Base-by-base conservation (phyloP, 2,329 filamentous ascomycete genomes). In the Claviceps sp. region DNA sequence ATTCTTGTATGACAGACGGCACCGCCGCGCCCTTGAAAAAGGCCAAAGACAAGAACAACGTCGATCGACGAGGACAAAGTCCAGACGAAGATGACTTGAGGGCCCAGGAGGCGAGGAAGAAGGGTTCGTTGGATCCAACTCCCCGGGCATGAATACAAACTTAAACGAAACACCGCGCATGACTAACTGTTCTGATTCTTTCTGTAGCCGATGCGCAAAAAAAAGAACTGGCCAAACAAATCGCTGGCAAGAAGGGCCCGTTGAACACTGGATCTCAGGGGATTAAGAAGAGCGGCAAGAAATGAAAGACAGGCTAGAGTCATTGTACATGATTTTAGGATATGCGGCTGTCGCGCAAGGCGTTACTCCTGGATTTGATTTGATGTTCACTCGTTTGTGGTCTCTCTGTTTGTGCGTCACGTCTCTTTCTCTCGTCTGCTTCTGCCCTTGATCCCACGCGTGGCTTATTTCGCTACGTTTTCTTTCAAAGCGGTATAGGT, bases 201-300 rank as follows among this genome's bases (percentile, higher is more conserved):
- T 11, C 20, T 20, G 5, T 36, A 46, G 44, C 44, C 44, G 44
- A 46, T 5, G 44, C 44, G 5, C 26, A 34, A 46, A 34, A 17
- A 70, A 91, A 94, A 73, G 88, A 89, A 9, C 66, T 94, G 71
- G 82, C 84, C n/a, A 77, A 82, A 55, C 86, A 88, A 73, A 42
- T 50, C 14, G 84, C 86, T 45, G 84, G 85, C 62, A 86, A 86
- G 69, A 95, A 94, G 74, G 91, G 91, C 3, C 90, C 91, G 39
- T 67, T 96, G 66, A 90, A 89, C 72, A 85, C 82, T 36, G 89
- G 88, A 37, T 70, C 77, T 47, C 88, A 94, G 72, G 89, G 88
- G 56, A 95, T 97, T 76, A 96, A 96, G 83, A 96, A 95, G 81
- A 93, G 86, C 56, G 90, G 89, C 70, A 95, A 96, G 86, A 95